Evolutionary conservation across 2,329 filamentous ascomycete genomes (phyloP).

Genomic region (Ambrosiella xylebori): DNA sequence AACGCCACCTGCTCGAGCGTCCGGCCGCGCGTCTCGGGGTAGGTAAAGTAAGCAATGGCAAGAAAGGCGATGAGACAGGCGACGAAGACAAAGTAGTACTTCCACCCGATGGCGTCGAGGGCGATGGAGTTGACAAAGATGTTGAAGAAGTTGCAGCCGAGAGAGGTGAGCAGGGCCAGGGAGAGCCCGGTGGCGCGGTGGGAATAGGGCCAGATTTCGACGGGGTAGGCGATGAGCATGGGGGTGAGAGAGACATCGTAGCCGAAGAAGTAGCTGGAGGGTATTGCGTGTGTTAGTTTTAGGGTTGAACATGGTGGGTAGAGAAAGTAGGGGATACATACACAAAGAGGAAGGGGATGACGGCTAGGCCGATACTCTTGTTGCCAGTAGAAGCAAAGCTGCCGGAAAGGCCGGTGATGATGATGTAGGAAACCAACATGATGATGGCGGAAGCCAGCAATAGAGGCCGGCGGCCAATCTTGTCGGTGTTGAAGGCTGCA

Average conservation of each 20-base stretch:
- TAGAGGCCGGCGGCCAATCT: conserved; percentile 32
- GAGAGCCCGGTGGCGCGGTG: conserved; percentile 41
- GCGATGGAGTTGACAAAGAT: conserved; percentile 30
- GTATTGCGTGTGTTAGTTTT: not conserved
- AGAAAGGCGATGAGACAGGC: conserved; percentile 27
- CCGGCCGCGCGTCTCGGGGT: conserved; percentile 58
- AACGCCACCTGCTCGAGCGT: conserved; percentile 16
- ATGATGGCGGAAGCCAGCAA: conserved; percentile 30
- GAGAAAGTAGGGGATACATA: conserved; percentile 20
- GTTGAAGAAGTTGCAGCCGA: conserved; percentile 24
- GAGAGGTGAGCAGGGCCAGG: conserved; percentile 37
- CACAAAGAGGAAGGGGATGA: conserved; percentile 41
- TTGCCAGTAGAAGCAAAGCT: conserved; percentile 24
- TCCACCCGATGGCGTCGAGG: conserved; percentile 24
- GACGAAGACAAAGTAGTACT: conserved; percentile 27
- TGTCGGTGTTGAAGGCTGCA: conserved; percentile 26
- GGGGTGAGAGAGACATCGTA: conserved; percentile 23
- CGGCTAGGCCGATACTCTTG: conserved; percentile 21
- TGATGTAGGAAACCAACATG: conserved; percentile 34
- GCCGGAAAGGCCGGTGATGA: conserved; percentile 27
- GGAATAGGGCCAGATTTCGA: conserved; percentile 42
- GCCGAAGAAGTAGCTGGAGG: conserved; percentile 11
- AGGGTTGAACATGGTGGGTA: not conserved
- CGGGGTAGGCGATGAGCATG: conserved; percentile 27
- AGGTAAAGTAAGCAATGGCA: conserved; percentile 55